phyloP scores from a whole-genome alignment of 1,139 yeast species.

The Meyerozyma elateridarum region DNA sequence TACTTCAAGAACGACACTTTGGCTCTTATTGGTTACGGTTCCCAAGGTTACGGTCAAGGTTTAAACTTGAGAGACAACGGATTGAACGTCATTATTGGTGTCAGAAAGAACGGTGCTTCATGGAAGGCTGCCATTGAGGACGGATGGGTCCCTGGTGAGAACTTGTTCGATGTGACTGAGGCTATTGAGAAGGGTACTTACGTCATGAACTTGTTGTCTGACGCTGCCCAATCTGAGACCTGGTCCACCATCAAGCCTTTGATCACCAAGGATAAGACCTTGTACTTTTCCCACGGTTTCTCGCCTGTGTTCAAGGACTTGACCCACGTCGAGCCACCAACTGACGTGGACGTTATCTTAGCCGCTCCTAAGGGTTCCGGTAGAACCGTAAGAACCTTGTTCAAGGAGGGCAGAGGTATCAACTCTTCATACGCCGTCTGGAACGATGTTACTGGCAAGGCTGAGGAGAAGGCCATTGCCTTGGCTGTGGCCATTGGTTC shows the following conservation, averaged over 20 bases:
- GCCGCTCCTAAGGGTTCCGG: constrained; percentile 99
- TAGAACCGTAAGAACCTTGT: constrained; percentile 97
- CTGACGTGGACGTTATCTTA: constrained; percentile 90
- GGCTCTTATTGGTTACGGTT: constrained; percentile 98
- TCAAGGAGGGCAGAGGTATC: constrained; percentile 99
- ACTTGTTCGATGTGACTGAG: constrained; percentile 90
- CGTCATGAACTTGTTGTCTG: constrained; percentile 96
- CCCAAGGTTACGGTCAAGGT: constrained; percentile 99
- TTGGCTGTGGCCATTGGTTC: constrained; percentile 99
- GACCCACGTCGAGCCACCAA: constrained; percentile 94
- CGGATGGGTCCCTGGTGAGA: constrained; percentile 99
- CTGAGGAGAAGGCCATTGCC: constrained; percentile 98
- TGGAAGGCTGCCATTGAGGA: constrained; percentile 99
- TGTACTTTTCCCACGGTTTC: constrained; percentile 99
- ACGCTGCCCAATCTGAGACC: constrained; percentile 99
- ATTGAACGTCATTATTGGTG: constrained; percentile 95
- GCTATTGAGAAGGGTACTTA: constrained; percentile 90
- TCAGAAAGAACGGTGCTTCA: constrained; percentile 96
- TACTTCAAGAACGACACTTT: constrained; percentile 97
- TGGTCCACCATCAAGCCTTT: constrained; percentile 85
- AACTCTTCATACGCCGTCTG: constrained; percentile 99
- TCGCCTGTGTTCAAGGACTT: constrained; percentile 98
- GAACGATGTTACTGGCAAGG: constrained; percentile 99
- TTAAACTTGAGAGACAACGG: constrained; percentile 99
- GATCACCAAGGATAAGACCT: constrained; percentile 94